phyloP scores from a whole-genome alignment of 1,139 yeast genomes.

The Saccharomyces hybrid region DNA sequence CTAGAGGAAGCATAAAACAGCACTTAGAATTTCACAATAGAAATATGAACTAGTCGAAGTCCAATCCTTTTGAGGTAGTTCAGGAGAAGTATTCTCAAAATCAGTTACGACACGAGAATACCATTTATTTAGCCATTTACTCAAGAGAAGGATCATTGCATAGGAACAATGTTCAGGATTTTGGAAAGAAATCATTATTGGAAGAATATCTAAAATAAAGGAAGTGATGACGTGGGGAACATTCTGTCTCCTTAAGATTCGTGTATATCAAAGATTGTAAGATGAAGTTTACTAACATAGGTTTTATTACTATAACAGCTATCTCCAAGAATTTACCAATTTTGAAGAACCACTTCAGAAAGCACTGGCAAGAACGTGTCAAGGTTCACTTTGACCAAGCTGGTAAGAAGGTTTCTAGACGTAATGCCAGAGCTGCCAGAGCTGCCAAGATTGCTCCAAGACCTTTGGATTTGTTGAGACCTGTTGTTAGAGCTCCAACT shows the following conservation, averaged over 20 bases:
- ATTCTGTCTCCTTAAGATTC: neutral
- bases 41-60: neutral
- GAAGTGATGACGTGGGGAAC: too few species aligned
- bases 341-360: conserved; percentile 95
- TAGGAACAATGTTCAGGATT: too few species aligned
- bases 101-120: too few species aligned
- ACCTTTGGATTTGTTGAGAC: conserved; percentile 94
- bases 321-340: conserved; percentile 96
- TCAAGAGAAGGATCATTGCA: too few species aligned
- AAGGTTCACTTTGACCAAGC: conserved; percentile 63
- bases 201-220: neutral
- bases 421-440: conserved; percentile 88
- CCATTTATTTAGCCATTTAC: too few species aligned
- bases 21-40: neutral
- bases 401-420: conserved; percentile 96
- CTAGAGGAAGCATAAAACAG: neutral
- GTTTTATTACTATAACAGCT: conserved; percentile 45
- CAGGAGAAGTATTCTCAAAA: too few species aligned
- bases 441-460: conserved; percentile 97
- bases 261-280: neutral
- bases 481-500: conserved; percentile 98
- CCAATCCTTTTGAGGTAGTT: too few species aligned
- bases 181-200: too few species aligned
- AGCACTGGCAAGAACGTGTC: conserved; percentile 99
- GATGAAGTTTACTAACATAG: neutral